Conservation (phyloP, 1,139 yeast species). For the Lizanozyma gosingica region DNA sequence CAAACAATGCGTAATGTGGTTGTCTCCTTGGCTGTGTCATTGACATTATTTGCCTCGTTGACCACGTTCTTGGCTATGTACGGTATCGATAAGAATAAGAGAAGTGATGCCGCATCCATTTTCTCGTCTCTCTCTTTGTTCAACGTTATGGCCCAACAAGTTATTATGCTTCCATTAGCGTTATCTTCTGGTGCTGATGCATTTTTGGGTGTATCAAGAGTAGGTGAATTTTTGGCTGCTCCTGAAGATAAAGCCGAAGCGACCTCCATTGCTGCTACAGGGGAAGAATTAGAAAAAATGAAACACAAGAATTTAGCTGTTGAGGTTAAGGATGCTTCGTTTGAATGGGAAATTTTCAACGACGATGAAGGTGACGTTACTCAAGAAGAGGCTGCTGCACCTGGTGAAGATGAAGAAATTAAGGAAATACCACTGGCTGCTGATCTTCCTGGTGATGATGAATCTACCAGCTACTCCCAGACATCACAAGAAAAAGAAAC, state of each 20-base stretch:
- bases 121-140: slow-evolving; percentile 76
- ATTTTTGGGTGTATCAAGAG: slow-evolving; percentile 51
- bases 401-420: slow-evolving; percentile 6
- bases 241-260: slow-evolving; percentile 14
- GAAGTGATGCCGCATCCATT: slow-evolving; percentile 59
- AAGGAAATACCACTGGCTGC: background rate
- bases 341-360: slow-evolving; percentile 57
- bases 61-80: slow-evolving; percentile 65
- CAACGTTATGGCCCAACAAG: slow-evolving; percentile 43
- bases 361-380: slow-evolving; percentile 12
- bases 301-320: slow-evolving; percentile 29
- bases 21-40: slow-evolving; percentile 47
- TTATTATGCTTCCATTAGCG: slow-evolving; percentile 64
- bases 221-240: slow-evolving; percentile 42
- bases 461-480: background rate
- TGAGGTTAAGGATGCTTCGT: slow-evolving; percentile 42
- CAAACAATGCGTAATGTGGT: slow-evolving; percentile 50
- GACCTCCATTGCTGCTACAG: slow-evolving; percentile 11
- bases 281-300: slow-evolving; percentile 16
- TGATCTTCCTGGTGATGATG: background rate
- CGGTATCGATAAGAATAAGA: slow-evolving; percentile 30
- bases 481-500: background rate
- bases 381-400: slow-evolving; percentile 5
- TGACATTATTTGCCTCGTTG: slow-evolving; percentile 63
- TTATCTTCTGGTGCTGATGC: slow-evolving; percentile 64